Percentiles rank a stretch among this genome's conserved stretches.
These are phyloP conservation scores for Clathrospora elynae DNA, from an alignment of 2,329 filamentous ascomycete genomes.

Conservation along the genomic window DNA sequence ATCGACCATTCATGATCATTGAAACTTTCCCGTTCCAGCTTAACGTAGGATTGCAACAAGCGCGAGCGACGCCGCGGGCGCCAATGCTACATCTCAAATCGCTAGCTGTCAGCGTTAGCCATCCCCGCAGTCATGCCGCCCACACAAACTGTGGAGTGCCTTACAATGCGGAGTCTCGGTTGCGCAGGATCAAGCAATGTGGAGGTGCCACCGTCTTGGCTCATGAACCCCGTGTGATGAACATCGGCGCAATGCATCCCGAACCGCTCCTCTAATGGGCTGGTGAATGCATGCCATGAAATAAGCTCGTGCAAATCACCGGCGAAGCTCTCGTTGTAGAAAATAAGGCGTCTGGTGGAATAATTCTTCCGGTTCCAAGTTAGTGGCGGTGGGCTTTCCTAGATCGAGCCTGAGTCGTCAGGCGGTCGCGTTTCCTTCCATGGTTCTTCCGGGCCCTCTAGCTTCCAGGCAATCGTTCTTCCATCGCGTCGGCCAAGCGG, in stretches of 20 bases:
- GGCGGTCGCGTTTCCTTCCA: constrained; percentile 14
- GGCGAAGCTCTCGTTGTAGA: constrained; percentile 20
- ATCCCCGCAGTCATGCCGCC: constrained; percentile 16
- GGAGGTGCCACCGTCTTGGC: constrained; percentile 32
- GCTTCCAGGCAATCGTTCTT: constrained; percentile 9
- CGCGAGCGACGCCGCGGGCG: constrained; percentile 9
- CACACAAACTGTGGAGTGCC: constrained; percentile 28
- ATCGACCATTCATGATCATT: constrained; percentile 12
- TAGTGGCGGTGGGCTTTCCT: constrained; percentile 20
- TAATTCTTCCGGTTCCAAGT: constrained; percentile 22
- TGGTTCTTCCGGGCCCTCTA: constrained; percentile 7
- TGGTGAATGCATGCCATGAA: constrained; percentile 23
- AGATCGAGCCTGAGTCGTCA: constrained; percentile 8
- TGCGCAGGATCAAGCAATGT: constrained; percentile 26
- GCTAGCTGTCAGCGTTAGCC: constrained; percentile 14
- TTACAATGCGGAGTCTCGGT: constrained; percentile 19
- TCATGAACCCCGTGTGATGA: constrained; percentile 17
- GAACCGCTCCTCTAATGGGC: constrained; percentile 21
- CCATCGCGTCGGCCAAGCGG: constrained; percentile 19
- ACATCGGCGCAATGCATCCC: constrained; percentile 28
- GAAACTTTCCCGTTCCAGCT: constrained; percentile 12
- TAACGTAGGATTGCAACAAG: constrained; percentile 14
- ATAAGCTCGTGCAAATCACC: constrained; percentile 26
- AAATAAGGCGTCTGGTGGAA: constrained; percentile 30
- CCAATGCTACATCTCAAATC: constrained; percentile 19